Evolutionary conservation across 331 rosid species (phyloP), one percentile per base, ranked within the genome.

Genomic region (Rosa hybrid): DNA sequence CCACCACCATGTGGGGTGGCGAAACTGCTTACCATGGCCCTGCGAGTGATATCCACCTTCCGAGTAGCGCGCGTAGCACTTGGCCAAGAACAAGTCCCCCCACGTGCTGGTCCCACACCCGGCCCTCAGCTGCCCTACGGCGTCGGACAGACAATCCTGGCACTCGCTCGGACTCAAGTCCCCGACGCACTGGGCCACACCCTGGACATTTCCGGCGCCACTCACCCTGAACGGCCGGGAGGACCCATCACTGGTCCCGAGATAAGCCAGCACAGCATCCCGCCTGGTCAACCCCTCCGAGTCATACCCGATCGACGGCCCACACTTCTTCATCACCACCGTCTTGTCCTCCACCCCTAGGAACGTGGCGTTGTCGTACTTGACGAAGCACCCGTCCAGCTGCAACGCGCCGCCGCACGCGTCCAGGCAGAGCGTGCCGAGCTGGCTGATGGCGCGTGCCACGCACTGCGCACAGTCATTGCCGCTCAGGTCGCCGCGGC

Each of bases 331-430:
- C 13, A 73, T 4, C 13, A 96, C 94, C 48, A 77, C 76, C 0
- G 97, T 93, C 86, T 96, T 96, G 91, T 96, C 99, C 88, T 88
- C 94, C 60, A 81, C 94, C 0, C 99, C 99, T 12, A 96, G 41
- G 77, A 96, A 96, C 77, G 82, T 86, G 0, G 54, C 12, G 76
- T 89, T 90, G 41, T 96, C 98, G 80, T 93, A 96, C 88, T 92
- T 96, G 1, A 96, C 89, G 49, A 92, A 83, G 49, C 99, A 96
- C 0, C 97, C 98, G 20, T 96, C 98, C 8, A 90, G 84, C 83
- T 96, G 99, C 90, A 96, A 82, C 88, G 91, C 97, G 78, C 94
- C 99, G 17, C 98, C 99, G 82, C 81, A 73, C 1, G 97, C 59
- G 86, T 48, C 78, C 9, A 30, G 56, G 84, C 99, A 96, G 48